Evolutionary conservation across 345 rosid genomes (phyloP), one percentile per base, ranked within the genome.

Genomic region (Hevea brasiliensis): DNA sequence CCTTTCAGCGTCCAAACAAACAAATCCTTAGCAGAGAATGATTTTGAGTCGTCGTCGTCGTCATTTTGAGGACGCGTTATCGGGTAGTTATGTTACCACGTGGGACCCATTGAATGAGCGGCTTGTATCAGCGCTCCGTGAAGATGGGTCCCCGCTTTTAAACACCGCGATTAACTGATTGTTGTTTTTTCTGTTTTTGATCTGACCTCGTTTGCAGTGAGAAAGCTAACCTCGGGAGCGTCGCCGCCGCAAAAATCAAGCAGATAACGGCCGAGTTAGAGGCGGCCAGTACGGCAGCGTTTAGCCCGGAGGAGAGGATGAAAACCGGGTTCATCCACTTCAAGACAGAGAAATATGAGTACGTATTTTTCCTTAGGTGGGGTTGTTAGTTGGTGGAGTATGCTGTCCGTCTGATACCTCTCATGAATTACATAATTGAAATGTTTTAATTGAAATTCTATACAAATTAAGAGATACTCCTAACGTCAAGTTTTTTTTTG

Each of bases 161-260:
- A 4, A 32, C 37, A 2, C 37, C 2, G 2, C 37, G 45, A 26
- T 62, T 8, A 62, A 64, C 68, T 72, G 74, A 80, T 75, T 8
- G 67, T 56, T 17, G 1, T 17, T 50, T 9, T 12, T 68, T 20
- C 23, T 13, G 13, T 76, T 24, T 18, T 45, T 48, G 18, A 61
- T 61, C 26, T 27, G n/a, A n/a, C n/a, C n/a, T n/a, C n/a, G 37
- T 32, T 32, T 32, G 37, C 37, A 96, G 99, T 21, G 85, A 83
- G 72, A 90, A 85, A 74, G 47, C 85, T 10, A 90, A 87, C 56
- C 95, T 96, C 35, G 88, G 79, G 26, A 79, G 82, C 67, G 76
- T 88, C 65, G 99, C 97, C 68, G 98, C 97, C 29, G 92, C 84
- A 48, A 96, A 89, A 83, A 85, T 96, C 72, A 90, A 84, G 72